A percentile compares a stretch with the other conserved stretches of the same genome.
Conservation (phyloP, 257 asterid species). For the Oldenlandia corymbosa region DNA sequence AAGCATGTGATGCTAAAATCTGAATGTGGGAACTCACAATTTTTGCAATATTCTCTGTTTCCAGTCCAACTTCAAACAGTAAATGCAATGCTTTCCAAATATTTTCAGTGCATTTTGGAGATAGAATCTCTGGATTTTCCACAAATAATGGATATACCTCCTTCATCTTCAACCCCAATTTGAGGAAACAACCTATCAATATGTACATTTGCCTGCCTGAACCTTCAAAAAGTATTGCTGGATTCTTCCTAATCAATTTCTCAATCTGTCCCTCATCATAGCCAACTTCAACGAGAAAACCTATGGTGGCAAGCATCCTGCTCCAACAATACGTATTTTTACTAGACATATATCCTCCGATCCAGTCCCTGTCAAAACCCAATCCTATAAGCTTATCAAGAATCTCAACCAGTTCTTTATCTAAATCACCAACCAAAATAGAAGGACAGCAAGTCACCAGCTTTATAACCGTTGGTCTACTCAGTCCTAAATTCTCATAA, state of each 20-base stretch:
- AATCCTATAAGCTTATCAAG: conserved; percentile 44
- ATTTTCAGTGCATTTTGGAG: conserved; percentile 49
- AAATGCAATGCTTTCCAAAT: conserved; percentile 62
- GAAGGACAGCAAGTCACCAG: conserved; percentile 58
- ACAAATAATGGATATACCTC: conserved; percentile 41
- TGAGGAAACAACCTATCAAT: conserved; percentile 58
- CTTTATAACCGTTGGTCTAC: conserved; percentile 57
- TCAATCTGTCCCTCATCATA: conserved; percentile 43
- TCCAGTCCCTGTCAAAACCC: conserved; percentile 57
- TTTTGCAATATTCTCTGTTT: conserved; percentile 37
- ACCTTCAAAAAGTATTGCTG: conserved; percentile 55
- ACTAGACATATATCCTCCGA: conserved; percentile 54
- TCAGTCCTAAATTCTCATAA: conserved; percentile 55
- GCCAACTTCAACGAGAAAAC: conserved; percentile 63
- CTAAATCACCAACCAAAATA: conserved; percentile 54
- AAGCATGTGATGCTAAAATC: conserved; percentile 44
- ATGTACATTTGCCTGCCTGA: conserved; percentile 69
- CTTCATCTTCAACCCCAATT: conserved; percentile 54
- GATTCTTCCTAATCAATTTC: conserved; percentile 41
- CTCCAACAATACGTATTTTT: conserved; percentile 53
- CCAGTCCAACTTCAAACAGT: conserved; percentile 58
- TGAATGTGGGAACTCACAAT: conserved; percentile 44
- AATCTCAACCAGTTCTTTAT: conserved; percentile 37
- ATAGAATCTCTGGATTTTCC: conserved; percentile 47
- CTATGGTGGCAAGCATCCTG: conserved; percentile 43